A percentile compares a stretch with the other conserved stretches of the same genome.
phyloP scores from a whole-genome alignment of 805 yeast genomes.

The Yamadazyma phyllophila region DNA sequence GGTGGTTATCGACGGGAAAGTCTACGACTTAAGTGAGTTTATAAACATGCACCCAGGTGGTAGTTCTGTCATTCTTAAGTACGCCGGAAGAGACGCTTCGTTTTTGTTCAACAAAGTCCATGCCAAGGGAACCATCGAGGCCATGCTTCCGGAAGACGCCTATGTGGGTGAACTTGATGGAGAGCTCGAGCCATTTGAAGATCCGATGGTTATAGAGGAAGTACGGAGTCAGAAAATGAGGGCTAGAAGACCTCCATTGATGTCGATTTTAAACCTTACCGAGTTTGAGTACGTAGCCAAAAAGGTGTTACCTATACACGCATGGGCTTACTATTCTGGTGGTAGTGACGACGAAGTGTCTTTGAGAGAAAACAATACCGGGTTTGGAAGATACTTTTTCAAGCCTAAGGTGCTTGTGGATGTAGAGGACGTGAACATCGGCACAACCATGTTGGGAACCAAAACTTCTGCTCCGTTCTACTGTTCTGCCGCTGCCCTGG shows the following conservation, averaged over 20 bases:
- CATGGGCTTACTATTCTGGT: slow-evolving; percentile 41
- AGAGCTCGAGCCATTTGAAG: slow-evolving; percentile 16
- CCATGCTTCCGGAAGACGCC: slow-evolving; percentile 17
- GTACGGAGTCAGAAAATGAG: slow-evolving; percentile 16
- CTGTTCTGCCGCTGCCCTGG: slow-evolving; percentile 47
- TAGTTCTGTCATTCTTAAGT: slow-evolving; percentile 49
- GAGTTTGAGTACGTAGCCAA: slow-evolving; percentile 44
- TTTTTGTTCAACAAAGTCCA: slow-evolving; percentile 46
- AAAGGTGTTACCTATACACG: slow-evolving; percentile 27
- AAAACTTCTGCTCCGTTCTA: slow-evolving; percentile 45
- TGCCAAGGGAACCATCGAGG: slow-evolving; percentile 19
- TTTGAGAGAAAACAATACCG: slow-evolving; percentile 41
- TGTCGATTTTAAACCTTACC: slow-evolving; percentile 28
- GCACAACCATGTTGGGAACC: slow-evolving; percentile 26
- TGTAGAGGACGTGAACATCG: slow-evolving; percentile 27
- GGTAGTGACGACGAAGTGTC: slow-evolving; percentile 52
- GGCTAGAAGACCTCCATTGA: slow-evolving; percentile 26
- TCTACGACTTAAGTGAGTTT: slow-evolving; percentile 79
- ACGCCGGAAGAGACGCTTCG: slow-evolving; percentile 64
- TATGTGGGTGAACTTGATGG: slow-evolving; percentile 24
- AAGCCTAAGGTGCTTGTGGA: slow-evolving; percentile 44
- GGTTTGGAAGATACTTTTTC: slow-evolving; percentile 42
- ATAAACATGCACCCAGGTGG: slow-evolving; percentile 74
- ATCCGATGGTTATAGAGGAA: slow-evolving; percentile 21
- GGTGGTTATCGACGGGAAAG: slow-evolving; percentile 52